Percentiles rank a stretch among this genome's conserved stretches.
Conservation (phyloP, 352 stramenopile species). For the Pythium grandisporangium region DNA sequence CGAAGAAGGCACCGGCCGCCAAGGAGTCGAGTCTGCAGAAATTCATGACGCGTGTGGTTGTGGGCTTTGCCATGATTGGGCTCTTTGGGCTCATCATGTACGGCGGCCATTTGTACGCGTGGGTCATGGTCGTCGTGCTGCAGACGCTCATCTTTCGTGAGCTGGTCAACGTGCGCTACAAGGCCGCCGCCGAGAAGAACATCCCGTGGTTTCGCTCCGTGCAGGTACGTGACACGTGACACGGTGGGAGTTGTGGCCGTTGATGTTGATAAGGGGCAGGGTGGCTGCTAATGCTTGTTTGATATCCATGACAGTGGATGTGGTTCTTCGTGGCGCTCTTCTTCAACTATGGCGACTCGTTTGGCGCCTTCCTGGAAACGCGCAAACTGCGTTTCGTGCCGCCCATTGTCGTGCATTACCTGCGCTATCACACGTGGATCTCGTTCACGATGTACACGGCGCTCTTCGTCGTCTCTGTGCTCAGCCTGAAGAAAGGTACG, state of each 20-base stretch:
- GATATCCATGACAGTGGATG: constrained; percentile 86
- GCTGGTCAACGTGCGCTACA: constrained; percentile 97
- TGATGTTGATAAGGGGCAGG: no score
- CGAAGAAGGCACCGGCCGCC: constrained; percentile 10
- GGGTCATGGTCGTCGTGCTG: constrained; percentile 76
- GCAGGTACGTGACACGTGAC: no score
- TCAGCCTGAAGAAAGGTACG: constrained; percentile 88
- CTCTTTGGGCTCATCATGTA: constrained; percentile 68
- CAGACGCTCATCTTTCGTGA: constrained; percentile 94
- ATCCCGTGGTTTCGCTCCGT: constrained; percentile 97
- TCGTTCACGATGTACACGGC: constrained; percentile 93
- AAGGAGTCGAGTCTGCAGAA: constrained; percentile 32
- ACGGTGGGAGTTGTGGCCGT: no score
- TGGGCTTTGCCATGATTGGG: constrained; percentile 71
- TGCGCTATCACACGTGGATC: constrained; percentile 87
- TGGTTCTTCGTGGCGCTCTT: constrained; percentile 97
- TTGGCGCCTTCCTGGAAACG: constrained; percentile 79
- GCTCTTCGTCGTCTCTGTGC: constrained; percentile 95
- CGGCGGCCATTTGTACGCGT: constrained; percentile 74
- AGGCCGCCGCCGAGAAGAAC: constrained; percentile 89
- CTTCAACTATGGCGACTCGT: constrained; percentile 92
- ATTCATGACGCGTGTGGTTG: constrained; percentile 63
- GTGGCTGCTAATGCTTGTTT: neutral
- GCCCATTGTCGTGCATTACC: constrained; percentile 74
- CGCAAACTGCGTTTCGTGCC: constrained; percentile 78